A percentile compares a stretch with the other conserved stretches of the same genome.
Conservation (phyloP, 805 yeast genomes). For the Starmerella asiatica region DNA sequence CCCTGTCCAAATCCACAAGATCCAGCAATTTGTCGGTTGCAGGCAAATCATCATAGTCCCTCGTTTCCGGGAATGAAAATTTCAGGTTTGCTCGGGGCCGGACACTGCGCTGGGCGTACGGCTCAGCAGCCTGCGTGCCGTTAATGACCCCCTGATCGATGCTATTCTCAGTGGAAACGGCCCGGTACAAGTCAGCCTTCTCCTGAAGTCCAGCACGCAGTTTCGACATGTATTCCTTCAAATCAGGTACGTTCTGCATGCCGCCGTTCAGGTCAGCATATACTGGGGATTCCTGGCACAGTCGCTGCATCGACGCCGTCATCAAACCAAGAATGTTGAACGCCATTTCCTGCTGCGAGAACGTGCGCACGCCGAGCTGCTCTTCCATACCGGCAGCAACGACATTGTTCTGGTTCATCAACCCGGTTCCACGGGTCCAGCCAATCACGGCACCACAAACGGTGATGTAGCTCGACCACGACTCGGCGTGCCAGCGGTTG, state of each 20-base stretch:
- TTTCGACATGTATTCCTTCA: slow-evolving; percentile 71
- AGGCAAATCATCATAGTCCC: slow-evolving; percentile 53
- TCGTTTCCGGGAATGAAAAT: slow-evolving; percentile 82
- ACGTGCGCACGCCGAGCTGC: slow-evolving; percentile 82
- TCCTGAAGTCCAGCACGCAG: slow-evolving; percentile 62
- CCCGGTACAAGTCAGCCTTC: slow-evolving; percentile 84
- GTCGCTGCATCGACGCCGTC: slow-evolving; percentile 69
- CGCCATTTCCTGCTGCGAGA: slow-evolving; percentile 98
- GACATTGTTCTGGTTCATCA: slow-evolving; percentile 93
- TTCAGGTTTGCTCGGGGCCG: slow-evolving; percentile 93
- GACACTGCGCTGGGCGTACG: slow-evolving; percentile 61
- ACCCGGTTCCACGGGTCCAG: slow-evolving; percentile 99
- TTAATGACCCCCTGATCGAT: slow-evolving; percentile 73
- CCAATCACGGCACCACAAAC: slow-evolving; percentile 98
- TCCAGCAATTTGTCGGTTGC: slow-evolving; percentile 56
- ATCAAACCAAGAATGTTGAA: slow-evolving; percentile 90
- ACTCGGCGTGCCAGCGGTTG: slow-evolving; percentile 98
- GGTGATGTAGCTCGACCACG: slow-evolving; percentile 88
- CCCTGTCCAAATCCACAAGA: slow-evolving; percentile 78
- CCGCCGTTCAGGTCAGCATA: slow-evolving; percentile 99
- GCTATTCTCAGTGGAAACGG: slow-evolving; percentile 86
- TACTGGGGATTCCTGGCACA: slow-evolving; percentile 88
- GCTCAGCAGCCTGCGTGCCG: slow-evolving; percentile 80
- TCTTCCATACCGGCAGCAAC: slow-evolving; percentile 96
- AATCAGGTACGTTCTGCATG: slow-evolving; percentile 79